phyloP scores from a whole-genome alignment of 1,284 basidiomycete genomes.

The Trichosporon sp. region DNA sequence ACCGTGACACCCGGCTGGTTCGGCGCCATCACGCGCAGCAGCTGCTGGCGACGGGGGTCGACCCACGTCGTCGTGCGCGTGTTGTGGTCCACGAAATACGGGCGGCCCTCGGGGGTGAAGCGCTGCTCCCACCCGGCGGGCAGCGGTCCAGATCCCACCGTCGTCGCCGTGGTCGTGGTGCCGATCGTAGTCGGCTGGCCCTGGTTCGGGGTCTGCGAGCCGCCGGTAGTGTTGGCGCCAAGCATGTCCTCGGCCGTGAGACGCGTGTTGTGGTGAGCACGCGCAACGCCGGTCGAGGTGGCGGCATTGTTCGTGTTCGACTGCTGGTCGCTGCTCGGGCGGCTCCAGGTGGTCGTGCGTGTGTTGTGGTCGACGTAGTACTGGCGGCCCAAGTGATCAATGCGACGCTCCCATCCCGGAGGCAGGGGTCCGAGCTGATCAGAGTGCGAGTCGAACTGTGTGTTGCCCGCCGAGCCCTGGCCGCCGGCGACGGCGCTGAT shows the following conservation, averaged over 20 bases:
- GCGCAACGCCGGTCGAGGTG: conserved; percentile 58
- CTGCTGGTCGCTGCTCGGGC: conserved; percentile 52
- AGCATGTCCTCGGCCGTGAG: conserved; percentile 73
- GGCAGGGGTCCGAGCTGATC: conserved; percentile 74
- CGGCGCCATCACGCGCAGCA: conserved; percentile 79
- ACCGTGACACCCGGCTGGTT: conserved; percentile 70
- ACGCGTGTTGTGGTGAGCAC: conserved; percentile 69
- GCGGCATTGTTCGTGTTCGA: conserved; percentile 50
- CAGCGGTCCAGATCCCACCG: conserved; percentile 71
- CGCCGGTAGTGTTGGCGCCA: conserved; percentile 50
- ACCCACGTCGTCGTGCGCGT: conserved; percentile 97
- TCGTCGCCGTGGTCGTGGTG: conserved; percentile 56
- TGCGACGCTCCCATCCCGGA: conserved; percentile 85
- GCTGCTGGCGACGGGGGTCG: conserved; percentile 84
- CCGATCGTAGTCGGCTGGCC: background rate
- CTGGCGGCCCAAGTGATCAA: conserved; percentile 76
- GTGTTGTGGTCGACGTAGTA: conserved; percentile 95
- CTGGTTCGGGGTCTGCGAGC: conserved; percentile 23
- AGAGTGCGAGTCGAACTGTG: conserved; percentile 75
- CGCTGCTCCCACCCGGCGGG: conserved; percentile 98
- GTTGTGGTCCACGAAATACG: conserved; percentile 96
- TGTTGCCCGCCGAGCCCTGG: conserved; percentile 24
- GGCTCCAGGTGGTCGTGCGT: conserved; percentile 90
- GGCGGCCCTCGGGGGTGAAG: conserved; percentile 91
- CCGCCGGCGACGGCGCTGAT: background rate